These are phyloP conservation scores for Magnolia officinalis DNA, from an alignment of 164 flowering plant species.

Conservation along the genomic window DNA sequence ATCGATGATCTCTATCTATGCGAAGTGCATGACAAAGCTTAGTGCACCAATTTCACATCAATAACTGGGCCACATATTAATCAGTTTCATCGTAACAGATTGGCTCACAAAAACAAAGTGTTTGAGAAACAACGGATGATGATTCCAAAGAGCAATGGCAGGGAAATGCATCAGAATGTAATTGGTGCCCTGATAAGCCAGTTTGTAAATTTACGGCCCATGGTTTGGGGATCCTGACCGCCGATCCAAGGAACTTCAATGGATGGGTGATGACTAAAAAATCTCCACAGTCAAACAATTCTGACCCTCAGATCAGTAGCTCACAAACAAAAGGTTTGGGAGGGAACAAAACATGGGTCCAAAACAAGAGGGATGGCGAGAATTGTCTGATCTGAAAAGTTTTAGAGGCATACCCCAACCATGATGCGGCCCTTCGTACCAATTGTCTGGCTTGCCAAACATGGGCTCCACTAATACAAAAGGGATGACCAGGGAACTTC, in stretches of 20 bases:
- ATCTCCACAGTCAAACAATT: neutral
- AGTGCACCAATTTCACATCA: neutral
- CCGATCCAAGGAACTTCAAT: neutral
- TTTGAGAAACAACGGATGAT: neutral
- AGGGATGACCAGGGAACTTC: neutral
- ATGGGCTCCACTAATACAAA: neutral
- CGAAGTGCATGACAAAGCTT: neutral
- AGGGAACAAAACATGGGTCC: neutral
- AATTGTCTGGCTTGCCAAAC: neutral
- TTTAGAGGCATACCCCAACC: neutral
- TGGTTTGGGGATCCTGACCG: neutral
- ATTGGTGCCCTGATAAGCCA: neutral
- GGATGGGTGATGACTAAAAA: neutral
- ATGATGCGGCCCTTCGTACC: neutral
- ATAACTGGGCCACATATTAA: neutral
- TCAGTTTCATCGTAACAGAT: neutral
- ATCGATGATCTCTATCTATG: neutral
- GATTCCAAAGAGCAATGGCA: neutral
- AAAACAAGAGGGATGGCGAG: neutral
- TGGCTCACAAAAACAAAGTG: neutral
- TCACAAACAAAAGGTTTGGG: too few species aligned
- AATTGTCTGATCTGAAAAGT: neutral
- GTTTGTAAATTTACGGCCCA: neutral
- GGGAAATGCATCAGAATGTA: neutral
- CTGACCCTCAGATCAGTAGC: neutral